Base-by-base conservation (phyloP, 2,329 filamentous ascomycete species). In the Fusarium algeriense region DNA sequence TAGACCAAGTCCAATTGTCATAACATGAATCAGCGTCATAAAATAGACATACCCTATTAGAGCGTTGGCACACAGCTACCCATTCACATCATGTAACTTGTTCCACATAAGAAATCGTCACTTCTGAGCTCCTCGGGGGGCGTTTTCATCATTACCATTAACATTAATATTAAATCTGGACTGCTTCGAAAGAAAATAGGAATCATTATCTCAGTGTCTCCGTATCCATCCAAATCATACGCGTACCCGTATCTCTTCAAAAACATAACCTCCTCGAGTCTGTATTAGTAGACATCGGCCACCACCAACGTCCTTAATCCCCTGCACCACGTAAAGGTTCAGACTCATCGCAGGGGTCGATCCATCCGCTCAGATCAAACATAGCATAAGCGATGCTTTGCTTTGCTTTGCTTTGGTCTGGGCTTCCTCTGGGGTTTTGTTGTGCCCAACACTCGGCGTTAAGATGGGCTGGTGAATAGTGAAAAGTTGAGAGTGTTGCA, bases 241-340 rank as follows among this genome's bases (percentile, higher is more conserved):
- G 32, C 48, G 20, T 50, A 40, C n/a, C 66, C 59, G 32, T 49
- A 26, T 67, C 23, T 65, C 30, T 35, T 61, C 48, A 15, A 61
- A 45, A 66, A 41, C 48, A 49, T 56, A 28, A 37, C 28, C 26
- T 64, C 48, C 23, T 56, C 28, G 68, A 75, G 73, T 70, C 73
- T 72, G 71, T 56, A 75, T 75, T 71, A 59, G 73, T 75, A 57
- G 63, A 61, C 64, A 59, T 64, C 15, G 38, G 56, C 67, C 65
- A 65, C 64, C 64, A 49, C 68, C 44, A 63, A 59, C 43, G 44
- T 54, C 66, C 44, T 57, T 69, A 75, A 75, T 75, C 73, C 73
- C 73, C 73, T 69, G 71, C 73, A 75, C 73, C 73, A 46, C 73
- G 73, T 67, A 75, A 75, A 75, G 73, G 73, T 75, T 75, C 71